Base-by-base conservation (phyloP, 306 rosid genomes). In the Adenanthera pavonina region DNA sequence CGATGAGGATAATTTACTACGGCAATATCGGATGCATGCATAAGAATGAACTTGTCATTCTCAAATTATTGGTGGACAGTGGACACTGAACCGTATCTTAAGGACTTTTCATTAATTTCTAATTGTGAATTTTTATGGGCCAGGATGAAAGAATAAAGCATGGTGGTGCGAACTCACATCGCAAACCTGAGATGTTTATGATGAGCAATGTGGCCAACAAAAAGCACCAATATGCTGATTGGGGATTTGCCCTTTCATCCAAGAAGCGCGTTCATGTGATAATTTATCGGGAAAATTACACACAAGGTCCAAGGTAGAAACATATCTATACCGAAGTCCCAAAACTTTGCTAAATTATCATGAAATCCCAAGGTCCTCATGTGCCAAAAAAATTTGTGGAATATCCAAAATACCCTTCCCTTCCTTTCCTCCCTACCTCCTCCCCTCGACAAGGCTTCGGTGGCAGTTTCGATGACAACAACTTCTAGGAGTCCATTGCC, bases 181-280 rank as follows among this genome's bases (percentile, higher is more conserved):
- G 70, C 66, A 75, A 48, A 61, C 49, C 51, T 78, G 73, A 79
- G 36, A 59, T 68, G 81, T 74, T 15, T 48, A 47, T 56, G 76
- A 80, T 51, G 44, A 51, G 78, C 80, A 72, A 64, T 54, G 65
- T 82, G 82, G 82, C 84, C 72, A 82, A 75, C 84, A 82, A 73
- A 56, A 67, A 61, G 69, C 41, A 75, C 62, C 81, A 62, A 74
- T 35, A 40, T 53, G 69, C 36, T 20, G 61, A 64, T 48, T 36
- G 67, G 48, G 64, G 17, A 75, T 54, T 51, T 54, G 77, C 41
- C 72, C 25, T 0, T 70, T 52, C 8, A 5, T 75, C 53, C 79
- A 12, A 53, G 46, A 17, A 11, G 60, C 46, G 53, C 61, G 52
- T 62, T 44, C 47, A 15, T 75, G 13, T 48, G 16, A 64, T 36